These are phyloP conservation scores for Wickerhamomyces strasburgensis DNA, from an alignment of 805 yeast genomes.

Conservation along the genomic window DNA sequence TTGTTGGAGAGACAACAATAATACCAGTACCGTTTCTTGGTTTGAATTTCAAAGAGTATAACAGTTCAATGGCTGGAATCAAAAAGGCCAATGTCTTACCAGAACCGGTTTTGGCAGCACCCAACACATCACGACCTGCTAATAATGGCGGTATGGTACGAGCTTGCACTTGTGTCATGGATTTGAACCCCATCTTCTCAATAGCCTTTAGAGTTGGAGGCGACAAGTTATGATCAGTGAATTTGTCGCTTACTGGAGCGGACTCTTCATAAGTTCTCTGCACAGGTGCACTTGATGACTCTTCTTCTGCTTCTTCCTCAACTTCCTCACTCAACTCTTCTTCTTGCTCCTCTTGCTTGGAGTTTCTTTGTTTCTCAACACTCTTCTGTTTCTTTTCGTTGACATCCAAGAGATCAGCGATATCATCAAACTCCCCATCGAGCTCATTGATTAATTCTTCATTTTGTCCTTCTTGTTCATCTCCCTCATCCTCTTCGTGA, in stretches of 20 bases:
- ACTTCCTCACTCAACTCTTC: slow-evolving; percentile 16
- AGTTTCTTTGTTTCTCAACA: slow-evolving; percentile 14
- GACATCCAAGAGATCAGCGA: slow-evolving; percentile 48
- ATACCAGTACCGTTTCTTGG: slow-evolving; percentile 99
- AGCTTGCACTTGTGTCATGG: slow-evolving; percentile 92
- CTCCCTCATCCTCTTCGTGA: slow-evolving; percentile 27
- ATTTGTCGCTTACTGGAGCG: slow-evolving; percentile 26
- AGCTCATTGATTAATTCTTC: slow-evolving; percentile 47
- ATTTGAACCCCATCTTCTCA: slow-evolving; percentile 81
- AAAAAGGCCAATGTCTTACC: slow-evolving; percentile 96
- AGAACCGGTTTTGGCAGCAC: slow-evolving; percentile 99
- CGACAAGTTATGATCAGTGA: slow-evolving; percentile 59
- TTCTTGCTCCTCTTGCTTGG: slow-evolving; percentile 19
- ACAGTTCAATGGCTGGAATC: slow-evolving; percentile 91
- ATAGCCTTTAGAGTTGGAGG: slow-evolving; percentile 80
- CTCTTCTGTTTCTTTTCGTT: slow-evolving; percentile 26
- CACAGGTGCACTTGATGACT: slow-evolving; percentile 11
- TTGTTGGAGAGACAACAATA: slow-evolving; percentile 90
- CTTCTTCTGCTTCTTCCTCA: slow-evolving; percentile 20
- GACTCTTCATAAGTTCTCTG: slow-evolving; percentile 10
- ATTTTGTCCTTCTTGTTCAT: slow-evolving; percentile 29
- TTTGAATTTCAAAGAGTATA: slow-evolving; percentile 86
- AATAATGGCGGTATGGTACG: slow-evolving; percentile 93
- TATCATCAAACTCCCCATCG: slow-evolving; percentile 54
- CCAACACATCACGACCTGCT: slow-evolving; percentile 95